Conservation (phyloP, 1,284 basidiomycete genomes). For the Malassezia caprae region DNA sequence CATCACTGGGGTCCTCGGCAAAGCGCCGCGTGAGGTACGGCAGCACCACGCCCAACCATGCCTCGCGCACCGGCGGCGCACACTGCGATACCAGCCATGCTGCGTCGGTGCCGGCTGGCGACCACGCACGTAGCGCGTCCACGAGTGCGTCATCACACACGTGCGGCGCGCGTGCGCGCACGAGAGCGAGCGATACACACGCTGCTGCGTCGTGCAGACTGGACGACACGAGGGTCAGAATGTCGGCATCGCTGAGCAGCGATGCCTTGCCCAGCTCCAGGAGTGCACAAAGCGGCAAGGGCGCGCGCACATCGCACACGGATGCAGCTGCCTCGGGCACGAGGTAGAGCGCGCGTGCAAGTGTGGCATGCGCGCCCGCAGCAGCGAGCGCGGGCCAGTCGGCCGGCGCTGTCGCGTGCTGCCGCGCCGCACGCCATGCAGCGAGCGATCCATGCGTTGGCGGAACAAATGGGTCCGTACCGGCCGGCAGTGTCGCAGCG, state of each 20-base stretch:
- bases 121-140: neutral
- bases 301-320: neutral
- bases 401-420: neutral
- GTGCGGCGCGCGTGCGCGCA: neutral
- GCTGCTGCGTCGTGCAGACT: neutral
- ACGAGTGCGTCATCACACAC: neutral
- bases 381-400: neutral
- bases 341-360: neutral
- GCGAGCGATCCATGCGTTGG: conserved; percentile 2
- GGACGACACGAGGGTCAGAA: neutral
- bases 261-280: neutral
- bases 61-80: neutral
- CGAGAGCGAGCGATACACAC: neutral
- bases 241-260: neutral
- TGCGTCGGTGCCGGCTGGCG: too few relatives aligned
- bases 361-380: neutral
- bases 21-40: neutral
- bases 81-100: neutral
- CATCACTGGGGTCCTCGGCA: conserved; percentile 46
- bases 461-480: conserved; percentile 7
- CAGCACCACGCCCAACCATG: neutral
- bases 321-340: neutral
- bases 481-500: conserved; percentile 1
- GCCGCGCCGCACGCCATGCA: neutral
- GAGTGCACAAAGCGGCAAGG: neutral